Percentiles rank a stretch among this genome's conserved stretches.
Conservation (phyloP, 306 rosid genomes). For the Erythrophleum fordii region DNA sequence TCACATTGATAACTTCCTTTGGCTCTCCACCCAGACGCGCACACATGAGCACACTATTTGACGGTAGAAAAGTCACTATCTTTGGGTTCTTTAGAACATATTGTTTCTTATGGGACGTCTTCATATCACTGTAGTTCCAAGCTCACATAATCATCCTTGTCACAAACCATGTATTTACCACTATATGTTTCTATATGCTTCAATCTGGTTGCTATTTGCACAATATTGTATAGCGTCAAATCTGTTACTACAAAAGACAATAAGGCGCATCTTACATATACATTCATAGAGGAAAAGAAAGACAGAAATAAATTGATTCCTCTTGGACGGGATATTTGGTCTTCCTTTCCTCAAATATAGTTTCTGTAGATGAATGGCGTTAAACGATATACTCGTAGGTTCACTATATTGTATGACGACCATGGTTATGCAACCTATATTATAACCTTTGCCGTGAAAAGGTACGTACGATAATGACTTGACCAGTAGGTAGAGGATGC, state of each 20-base stretch:
- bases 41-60: constrained; percentile 5
- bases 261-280: neutral
- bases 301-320: neutral
- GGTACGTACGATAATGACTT: too few species aligned
- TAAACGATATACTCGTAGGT: neutral
- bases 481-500: too few species aligned
- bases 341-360: neutral
- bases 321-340: neutral
- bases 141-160: neutral
- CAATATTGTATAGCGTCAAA: neutral
- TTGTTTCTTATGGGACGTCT: neutral
- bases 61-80: constrained; percentile 14
- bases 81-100: neutral
- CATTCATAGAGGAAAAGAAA: neutral
- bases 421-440: too few species aligned
- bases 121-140: neutral
- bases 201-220: neutral
- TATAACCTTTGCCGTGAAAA: neutral
- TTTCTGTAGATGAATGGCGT: neutral
- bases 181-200: neutral
- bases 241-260: neutral
- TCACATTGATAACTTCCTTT: constrained; percentile 64
- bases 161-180: neutral
- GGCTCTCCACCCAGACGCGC: constrained; percentile 30
- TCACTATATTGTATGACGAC: too few species aligned